Percentiles rank a stretch among this genome's conserved stretches.
Conservation (phyloP, 768 basidiomycete species). For the Termitomyces sp. region DNA sequence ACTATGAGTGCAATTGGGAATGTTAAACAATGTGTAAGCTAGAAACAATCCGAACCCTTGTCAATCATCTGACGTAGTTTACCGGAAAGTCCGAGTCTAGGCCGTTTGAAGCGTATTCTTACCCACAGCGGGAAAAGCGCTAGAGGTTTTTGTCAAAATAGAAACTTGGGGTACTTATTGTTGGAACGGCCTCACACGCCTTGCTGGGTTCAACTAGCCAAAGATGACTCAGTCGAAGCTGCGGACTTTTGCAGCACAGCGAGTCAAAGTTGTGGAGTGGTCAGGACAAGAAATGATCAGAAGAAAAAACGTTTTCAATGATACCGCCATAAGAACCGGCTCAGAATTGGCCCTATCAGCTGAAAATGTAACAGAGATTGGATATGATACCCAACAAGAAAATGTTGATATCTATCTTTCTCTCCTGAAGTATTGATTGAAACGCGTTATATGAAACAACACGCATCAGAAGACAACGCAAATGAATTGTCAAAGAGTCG, state of each 20-base stretch:
- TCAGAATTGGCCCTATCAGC: not conserved
- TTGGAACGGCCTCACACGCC: not conserved
- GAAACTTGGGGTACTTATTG: not conserved
- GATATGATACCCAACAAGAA: not conserved
- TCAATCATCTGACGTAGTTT: not conserved
- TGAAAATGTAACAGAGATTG: not conserved
- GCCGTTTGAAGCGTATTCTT: not conserved
- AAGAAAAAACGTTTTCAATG: too few relatives aligned
- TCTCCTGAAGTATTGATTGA: not conserved
- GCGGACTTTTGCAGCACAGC: not conserved
- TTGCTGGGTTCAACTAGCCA: not conserved
- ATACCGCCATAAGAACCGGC: too few relatives aligned
- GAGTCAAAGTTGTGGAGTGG: not conserved
- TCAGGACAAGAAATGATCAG: too few relatives aligned
- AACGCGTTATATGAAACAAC: not conserved
- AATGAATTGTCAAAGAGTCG: not conserved
- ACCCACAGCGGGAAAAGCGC: not conserved
- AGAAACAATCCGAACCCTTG: too few relatives aligned
- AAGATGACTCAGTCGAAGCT: not conserved
- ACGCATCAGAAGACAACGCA: too few relatives aligned
- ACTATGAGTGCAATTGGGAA: not conserved
- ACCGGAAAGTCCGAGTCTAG: not conserved
- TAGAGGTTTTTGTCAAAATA: not conserved
- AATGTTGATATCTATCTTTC: too few relatives aligned
- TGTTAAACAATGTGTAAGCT: too few relatives aligned